Conservation (phyloP, 1,139 yeast species). For the Blastobotrys aristatus region DNA sequence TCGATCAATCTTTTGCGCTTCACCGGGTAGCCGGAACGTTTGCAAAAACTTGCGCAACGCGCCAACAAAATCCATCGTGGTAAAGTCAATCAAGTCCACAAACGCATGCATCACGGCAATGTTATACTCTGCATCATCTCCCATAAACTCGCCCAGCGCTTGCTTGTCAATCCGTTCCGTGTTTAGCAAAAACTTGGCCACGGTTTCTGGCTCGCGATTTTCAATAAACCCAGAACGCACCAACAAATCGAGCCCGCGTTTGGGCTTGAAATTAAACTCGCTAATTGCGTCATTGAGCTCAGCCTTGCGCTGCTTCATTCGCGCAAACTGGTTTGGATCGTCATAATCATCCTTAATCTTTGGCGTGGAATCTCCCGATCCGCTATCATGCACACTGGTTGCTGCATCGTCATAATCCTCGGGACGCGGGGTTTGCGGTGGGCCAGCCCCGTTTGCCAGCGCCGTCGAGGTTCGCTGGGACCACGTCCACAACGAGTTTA, state of each 20-base stretch:
- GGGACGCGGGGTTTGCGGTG: slow-evolving; percentile 3
- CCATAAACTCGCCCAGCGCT: slow-evolving; percentile 83
- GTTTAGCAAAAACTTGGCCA: slow-evolving; percentile 68
- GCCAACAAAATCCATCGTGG: slow-evolving; percentile 64
- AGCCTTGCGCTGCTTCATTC: slow-evolving; percentile 75
- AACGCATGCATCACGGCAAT: slow-evolving; percentile 88
- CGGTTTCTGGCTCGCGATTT: slow-evolving; percentile 54
- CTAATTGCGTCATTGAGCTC: slow-evolving; percentile 72
- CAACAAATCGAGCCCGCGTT: slow-evolving; percentile 65
- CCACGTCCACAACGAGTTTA: slow-evolving; percentile 82
- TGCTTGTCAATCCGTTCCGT: slow-evolving; percentile 84
- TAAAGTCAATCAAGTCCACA: slow-evolving; percentile 82
- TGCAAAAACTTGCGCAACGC: slow-evolving; percentile 83
- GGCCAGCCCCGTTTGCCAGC: neutral
- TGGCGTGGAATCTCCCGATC: slow-evolving; percentile 2
- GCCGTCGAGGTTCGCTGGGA: slow-evolving; percentile 50
- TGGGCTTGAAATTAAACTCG: slow-evolving; percentile 80
- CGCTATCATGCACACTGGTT: neutral
- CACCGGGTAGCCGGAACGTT: slow-evolving; percentile 91
- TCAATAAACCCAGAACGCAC: slow-evolving; percentile 58
- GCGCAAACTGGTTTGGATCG: slow-evolving; percentile 83
- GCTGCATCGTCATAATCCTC: neutral
- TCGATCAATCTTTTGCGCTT: slow-evolving; percentile 95
- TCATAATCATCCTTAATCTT: slow-evolving; percentile 25
- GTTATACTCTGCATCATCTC: slow-evolving; percentile 79